Evolutionary conservation across 371 early-diverging fungal genomes (phyloP).

Genomic region (Lichtheimia hyalospora): DNA sequence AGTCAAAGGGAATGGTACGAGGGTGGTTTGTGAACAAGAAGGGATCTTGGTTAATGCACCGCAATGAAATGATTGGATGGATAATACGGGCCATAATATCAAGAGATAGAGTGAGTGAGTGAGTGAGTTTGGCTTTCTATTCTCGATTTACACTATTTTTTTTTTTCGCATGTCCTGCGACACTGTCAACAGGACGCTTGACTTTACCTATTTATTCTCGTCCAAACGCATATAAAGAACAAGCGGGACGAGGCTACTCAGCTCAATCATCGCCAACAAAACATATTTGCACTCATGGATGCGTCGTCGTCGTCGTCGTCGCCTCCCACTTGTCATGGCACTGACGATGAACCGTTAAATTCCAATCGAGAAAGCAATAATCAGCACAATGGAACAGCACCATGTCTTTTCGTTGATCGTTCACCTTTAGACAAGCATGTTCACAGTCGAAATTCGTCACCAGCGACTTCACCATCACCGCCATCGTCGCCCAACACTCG

Average conservation of each 20-base stretch:
- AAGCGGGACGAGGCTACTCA: background rate
- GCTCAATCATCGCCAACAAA: background rate
- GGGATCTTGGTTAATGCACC: background rate
- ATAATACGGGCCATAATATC: background rate
- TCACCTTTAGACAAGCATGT: slow-evolving; percentile 8
- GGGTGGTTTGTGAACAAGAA: too few species aligned
- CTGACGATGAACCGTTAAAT: slow-evolving; percentile 15
- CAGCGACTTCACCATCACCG: slow-evolving; percentile 32
- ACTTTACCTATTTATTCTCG: background rate
- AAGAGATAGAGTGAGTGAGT: background rate
- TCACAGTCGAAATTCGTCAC: slow-evolving; percentile 21
- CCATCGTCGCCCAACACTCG: slow-evolving; percentile 12
- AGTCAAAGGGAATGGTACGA: too few species aligned
- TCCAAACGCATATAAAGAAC: background rate
- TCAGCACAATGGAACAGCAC: slow-evolving; percentile 1
- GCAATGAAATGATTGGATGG: background rate
- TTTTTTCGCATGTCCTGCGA: slow-evolving; percentile 2
- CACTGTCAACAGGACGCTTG: background rate
- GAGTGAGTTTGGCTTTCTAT: background rate
- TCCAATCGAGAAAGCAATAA: slow-evolving; percentile 5
- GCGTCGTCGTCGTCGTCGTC: slow-evolving; percentile 9
- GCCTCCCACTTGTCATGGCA: slow-evolving; percentile 4
- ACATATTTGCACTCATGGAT: background rate
- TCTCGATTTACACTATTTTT: background rate
- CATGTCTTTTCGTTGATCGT: slow-evolving; percentile 25